A percentile compares a stretch with the other conserved stretches of the same genome.
Evolutionary conservation across 2,329 filamentous ascomycete species (phyloP).

Genomic region (Penicillium sp.): DNA sequence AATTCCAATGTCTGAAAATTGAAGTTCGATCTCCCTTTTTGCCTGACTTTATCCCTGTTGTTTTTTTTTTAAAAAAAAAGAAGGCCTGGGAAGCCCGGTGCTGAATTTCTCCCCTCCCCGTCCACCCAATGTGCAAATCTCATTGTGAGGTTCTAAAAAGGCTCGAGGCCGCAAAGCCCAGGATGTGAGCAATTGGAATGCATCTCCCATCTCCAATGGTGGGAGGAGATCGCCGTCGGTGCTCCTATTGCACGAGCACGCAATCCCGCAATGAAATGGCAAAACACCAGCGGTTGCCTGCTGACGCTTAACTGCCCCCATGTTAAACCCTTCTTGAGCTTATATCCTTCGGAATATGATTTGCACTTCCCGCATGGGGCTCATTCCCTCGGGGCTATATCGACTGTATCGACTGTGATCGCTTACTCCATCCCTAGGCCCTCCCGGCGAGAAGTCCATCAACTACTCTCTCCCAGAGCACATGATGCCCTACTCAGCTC

Average conservation of each 20-base stretch:
- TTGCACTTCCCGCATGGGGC: conserved; percentile 14
- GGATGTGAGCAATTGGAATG: neutral
- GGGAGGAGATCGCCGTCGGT: conserved; percentile 16
- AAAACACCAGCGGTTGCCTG: conserved; percentile 22
- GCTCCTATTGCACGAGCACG: conserved; percentile 26
- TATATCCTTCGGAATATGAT: conserved; percentile 15
- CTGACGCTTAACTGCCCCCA: conserved; percentile 8
- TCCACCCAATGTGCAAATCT: neutral
- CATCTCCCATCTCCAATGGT: neutral
- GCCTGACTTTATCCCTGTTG: neutral
- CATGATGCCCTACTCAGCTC: conserved; percentile 33
- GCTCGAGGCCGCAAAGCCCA: neutral
- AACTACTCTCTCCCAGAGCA: conserved; percentile 34
- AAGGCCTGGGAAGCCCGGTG: neutral
- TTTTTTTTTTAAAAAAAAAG: neutral
- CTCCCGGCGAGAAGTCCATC: conserved; percentile 30
- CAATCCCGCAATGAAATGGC: conserved; percentile 31
- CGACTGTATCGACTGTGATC: conserved; percentile 5
- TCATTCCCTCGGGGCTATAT: conserved; percentile 4
- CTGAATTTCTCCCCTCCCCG: neutral
- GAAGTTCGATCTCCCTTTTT: neutral
- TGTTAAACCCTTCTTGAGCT: conserved; percentile 10
- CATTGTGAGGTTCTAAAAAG: conserved; percentile 3
- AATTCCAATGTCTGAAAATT: conserved; percentile 5
- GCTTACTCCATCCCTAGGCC: conserved; percentile 21